Conservation (phyloP, 345 rosid genomes). For the Gossypium herbaceum region DNA sequence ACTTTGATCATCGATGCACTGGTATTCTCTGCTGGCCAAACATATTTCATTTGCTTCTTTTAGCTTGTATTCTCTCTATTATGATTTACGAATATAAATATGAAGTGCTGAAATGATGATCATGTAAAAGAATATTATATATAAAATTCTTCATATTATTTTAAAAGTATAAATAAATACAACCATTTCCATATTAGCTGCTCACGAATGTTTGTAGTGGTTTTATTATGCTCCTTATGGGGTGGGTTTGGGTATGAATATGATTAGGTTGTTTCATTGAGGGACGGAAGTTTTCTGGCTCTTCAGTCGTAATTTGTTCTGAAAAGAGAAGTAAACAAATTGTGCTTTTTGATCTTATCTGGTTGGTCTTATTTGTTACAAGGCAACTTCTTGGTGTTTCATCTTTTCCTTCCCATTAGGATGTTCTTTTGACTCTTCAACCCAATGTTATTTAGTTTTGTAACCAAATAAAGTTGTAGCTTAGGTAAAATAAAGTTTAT, state of each 20-base stretch:
- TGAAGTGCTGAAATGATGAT: too few species aligned
- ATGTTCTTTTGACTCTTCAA: too few species aligned
- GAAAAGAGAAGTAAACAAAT: too few species aligned
- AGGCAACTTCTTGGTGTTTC: background rate
- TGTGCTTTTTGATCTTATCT: background rate
- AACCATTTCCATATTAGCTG: background rate
- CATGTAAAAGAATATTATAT: background rate
- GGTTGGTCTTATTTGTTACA: background rate
- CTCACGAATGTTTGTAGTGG: background rate
- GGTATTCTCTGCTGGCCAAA: background rate
- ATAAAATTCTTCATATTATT: background rate
- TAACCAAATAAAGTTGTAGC: too few species aligned
- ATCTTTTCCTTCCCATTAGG: too few species aligned
- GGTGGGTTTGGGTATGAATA: background rate
- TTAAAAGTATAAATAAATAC: background rate
- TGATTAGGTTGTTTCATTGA: background rate
- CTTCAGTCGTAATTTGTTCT: too few species aligned
- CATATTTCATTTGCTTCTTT: background rate
- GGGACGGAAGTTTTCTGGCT: too few species aligned
- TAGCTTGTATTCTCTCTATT: background rate
- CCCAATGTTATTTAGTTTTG: too few species aligned
- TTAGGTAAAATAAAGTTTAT: too few species aligned
- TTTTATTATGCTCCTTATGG: background rate
- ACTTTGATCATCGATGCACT: conserved; percentile 19
- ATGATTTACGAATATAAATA: background rate